A percentile compares a stretch with the other conserved stretches of the same genome.
phyloP scores from a whole-genome alignment of 768 basidiomycete genomes.

The Hygrocybe coccinea region DNA sequence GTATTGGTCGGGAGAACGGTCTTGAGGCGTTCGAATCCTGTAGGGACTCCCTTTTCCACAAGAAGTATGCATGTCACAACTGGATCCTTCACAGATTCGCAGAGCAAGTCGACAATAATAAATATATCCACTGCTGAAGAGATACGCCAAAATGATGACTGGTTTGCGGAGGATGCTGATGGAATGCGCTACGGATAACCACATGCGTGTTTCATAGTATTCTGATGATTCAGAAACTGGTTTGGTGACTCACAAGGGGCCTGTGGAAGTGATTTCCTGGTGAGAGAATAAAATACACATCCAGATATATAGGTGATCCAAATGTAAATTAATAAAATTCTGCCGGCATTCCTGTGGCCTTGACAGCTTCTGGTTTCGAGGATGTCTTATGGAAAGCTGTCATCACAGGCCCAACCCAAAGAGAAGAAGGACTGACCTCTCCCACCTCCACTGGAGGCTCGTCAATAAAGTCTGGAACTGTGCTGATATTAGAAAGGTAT shows the following conservation, averaged over 20 bases:
- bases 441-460: conserved; percentile 68
- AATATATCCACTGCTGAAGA: conserved; percentile 65
- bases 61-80: not conserved
- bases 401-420: not conserved
- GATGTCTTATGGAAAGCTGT: conserved; percentile 32
- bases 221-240: too few relatives aligned
- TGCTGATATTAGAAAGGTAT: conserved; percentile 82
- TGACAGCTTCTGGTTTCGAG: conserved; percentile 49
- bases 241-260: too few relatives aligned
- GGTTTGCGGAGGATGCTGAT: conserved; percentile 61
- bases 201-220: not conserved
- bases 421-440: conserved; percentile 44
- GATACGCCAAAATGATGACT: conserved; percentile 60
- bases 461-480: conserved; percentile 89
- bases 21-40: conserved; percentile 76
- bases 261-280: too few relatives aligned
- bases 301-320: not conserved
- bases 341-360: conserved; percentile 38
- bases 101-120: conserved; percentile 77
- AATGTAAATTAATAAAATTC: conserved; percentile 10
- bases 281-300: too few relatives aligned
- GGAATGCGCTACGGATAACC: conserved; percentile 61
- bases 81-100: conserved; percentile 52
- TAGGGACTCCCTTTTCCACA: conserved; percentile 33
- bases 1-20: conserved; percentile 83